A percentile compares a stretch with the other conserved stretches of the same genome.
Evolutionary conservation across 495 filamentous ascomycete genomes (phyloP).

Genomic region (Penicillium pulvis): DNA sequence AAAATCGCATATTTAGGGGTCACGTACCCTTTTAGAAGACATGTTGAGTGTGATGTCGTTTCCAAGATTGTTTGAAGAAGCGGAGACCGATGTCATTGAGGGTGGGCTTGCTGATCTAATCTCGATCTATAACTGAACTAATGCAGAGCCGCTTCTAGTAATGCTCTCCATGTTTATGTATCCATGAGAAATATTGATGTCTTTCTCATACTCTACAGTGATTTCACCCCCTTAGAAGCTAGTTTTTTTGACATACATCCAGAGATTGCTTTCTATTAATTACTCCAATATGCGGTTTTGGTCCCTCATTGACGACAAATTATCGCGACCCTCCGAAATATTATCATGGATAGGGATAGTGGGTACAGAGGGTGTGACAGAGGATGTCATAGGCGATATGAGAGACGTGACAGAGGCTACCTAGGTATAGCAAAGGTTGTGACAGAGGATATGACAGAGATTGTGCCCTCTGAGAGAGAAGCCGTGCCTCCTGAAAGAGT

Average conservation of each 20-base stretch:
- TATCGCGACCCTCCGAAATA: not conserved
- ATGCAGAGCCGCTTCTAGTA: not conserved
- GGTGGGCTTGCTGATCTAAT: constrained; percentile 7
- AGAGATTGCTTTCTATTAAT: not conserved
- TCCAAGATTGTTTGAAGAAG: not conserved
- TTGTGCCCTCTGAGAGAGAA: not conserved
- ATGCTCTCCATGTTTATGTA: not conserved
- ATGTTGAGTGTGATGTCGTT: constrained; percentile 13
- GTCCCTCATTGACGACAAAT: not conserved
- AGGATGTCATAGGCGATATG: no score
- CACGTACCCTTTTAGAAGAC: constrained; percentile 23
- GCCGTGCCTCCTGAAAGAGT: not conserved
- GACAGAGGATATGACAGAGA: no score
- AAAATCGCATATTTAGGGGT: not conserved
- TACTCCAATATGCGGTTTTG: not conserved
- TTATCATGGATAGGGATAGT: no score
- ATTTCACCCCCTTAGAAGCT: no score
- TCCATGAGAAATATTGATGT: not conserved
- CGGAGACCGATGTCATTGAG: constrained; percentile 3
- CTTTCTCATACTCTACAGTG: not conserved
- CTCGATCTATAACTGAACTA: not conserved
- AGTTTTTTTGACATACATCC: not conserved
- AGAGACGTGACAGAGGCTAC: no score
- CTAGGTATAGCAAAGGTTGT: no score
- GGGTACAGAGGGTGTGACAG: no score